phyloP scores from a whole-genome alignment of 2,329 filamentous ascomycete species.

The Aspergillus quadricinctus region DNA sequence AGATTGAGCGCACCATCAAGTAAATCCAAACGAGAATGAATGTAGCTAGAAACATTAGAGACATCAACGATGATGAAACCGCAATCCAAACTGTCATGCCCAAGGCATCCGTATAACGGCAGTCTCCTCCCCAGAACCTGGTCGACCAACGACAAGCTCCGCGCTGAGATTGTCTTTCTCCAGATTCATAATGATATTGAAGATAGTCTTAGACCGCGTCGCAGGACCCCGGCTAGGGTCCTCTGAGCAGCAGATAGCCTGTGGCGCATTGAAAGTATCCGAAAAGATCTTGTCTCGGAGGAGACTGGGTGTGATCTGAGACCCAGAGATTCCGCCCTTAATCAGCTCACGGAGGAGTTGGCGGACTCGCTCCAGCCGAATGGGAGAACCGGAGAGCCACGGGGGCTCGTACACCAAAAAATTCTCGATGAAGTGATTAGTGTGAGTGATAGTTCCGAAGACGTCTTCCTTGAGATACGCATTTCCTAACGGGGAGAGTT shows the following conservation, averaged over 20 bases:
- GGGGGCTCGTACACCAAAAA: conserved; percentile 31
- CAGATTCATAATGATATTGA: conserved; percentile 36
- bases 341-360: conserved; percentile 24
- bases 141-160: conserved; percentile 33
- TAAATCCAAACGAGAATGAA: neutral
- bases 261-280: conserved; percentile 32
- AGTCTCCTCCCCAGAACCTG: conserved; percentile 24
- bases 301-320: conserved; percentile 17
- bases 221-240: conserved; percentile 23
- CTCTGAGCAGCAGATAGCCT: conserved; percentile 33
- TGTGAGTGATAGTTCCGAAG: conserved; percentile 37
- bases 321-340: conserved; percentile 14
- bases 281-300: conserved; percentile 33
- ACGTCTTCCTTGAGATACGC: conserved; percentile 33
- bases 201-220: conserved; percentile 29
- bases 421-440: conserved; percentile 43
- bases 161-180: conserved; percentile 19
- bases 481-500: conserved; percentile 27
- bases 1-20: neutral
- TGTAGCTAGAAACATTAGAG: neutral
- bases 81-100: conserved; percentile 2
- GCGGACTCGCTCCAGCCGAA: conserved; percentile 25
- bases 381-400: conserved; percentile 30
- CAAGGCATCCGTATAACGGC: conserved; percentile 26
- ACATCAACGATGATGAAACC: neutral